Base-by-base conservation (phyloP, 2,329 filamentous ascomycete genomes). In the Pseudocercospora crystallina region DNA sequence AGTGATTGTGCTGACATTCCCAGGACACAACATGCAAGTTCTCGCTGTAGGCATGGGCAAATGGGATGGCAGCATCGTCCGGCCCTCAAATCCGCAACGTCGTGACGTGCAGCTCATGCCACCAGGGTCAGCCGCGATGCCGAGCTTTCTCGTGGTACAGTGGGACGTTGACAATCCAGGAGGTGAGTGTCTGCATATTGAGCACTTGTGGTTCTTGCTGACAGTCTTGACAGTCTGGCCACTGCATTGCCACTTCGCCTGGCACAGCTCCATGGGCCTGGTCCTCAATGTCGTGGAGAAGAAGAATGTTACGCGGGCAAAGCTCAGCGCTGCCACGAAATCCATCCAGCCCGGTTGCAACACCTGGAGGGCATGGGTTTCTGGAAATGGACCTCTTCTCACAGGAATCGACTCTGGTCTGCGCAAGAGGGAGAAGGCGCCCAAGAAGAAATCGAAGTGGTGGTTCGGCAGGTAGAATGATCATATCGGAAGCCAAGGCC, bases 1-100 rank as follows among this genome's bases (percentile, higher is more conserved):
- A n/a, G n/a, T n/a, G n/a, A n/a, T n/a, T n/a, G n/a, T n/a, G n/a
- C n/a, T n/a, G n/a, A n/a, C n/a, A n/a, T n/a, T n/a, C n/a, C n/a
- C n/a, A n/a, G n/a, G n/a, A 13, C 74, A 76, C 58, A 72, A 76
- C 59, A 71, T 75, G 61, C 71, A 61, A 66, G 62, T 63, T 62
- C 68, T 76, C 2, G 68, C 67, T 12, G 65, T 68, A 39, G 73
- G 73, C n/a, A 36, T 49, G 32, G 73, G 73, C 1, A 39, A 37
- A 3, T 76, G 73, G 73, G 66, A 75, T 51, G 72, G 71, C 43
- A 63, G 59, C 11, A 66, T 72, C 31, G 55, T 58, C 8, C 68
- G 73, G 42, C 63, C 69, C 1, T 17, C 46, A 0, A 71, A 73
- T 41, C 73, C 75, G 0, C 58, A 62, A 49, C 68, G 70, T 33